A percentile compares a stretch with the other conserved stretches of the same genome.
Evolutionary conservation across 1,284 basidiomycete species (phyloP).

Genomic region (Singerocomus inundabilis): DNA sequence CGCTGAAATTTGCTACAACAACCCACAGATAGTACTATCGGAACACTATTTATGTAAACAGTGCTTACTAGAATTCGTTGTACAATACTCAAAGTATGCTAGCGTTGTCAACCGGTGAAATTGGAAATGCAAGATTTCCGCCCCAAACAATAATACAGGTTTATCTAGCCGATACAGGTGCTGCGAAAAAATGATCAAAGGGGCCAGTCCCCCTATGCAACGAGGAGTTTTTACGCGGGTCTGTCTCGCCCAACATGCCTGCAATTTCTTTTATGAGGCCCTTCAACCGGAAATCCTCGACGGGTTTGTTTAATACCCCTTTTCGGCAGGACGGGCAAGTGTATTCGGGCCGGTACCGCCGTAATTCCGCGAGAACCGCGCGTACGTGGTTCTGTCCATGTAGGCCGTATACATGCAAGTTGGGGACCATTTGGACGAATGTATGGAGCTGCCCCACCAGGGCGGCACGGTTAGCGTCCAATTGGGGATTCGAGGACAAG

Average conservation of each 20-base stretch:
- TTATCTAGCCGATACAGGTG: conserved; percentile 10
- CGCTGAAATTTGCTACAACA: no score
- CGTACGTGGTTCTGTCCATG: conserved; percentile 26
- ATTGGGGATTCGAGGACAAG: conserved; percentile 45
- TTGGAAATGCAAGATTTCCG: background rate
- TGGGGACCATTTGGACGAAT: conserved; percentile 30
- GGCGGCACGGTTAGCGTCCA: conserved; percentile 33
- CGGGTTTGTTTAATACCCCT: conserved; percentile 46
- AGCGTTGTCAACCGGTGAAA: background rate
- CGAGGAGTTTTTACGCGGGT: conserved; percentile 34
- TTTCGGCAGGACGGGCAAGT: conserved; percentile 67
- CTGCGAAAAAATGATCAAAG: conserved; percentile 55
- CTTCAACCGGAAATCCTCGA: conserved; percentile 62
- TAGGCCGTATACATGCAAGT: conserved; percentile 21
- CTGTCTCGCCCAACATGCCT: conserved; percentile 44
- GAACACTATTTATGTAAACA: no score
- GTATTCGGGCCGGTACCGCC: conserved; percentile 46
- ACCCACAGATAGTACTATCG: no score
- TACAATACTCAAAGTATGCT: conserved; percentile 6
- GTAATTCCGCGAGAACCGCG: conserved; percentile 19
- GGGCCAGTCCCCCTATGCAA: conserved; percentile 30
- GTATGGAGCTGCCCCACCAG: conserved; percentile 21
- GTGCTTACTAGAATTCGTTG: conserved; percentile 1
- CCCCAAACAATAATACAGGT: background rate
- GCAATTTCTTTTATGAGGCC: conserved; percentile 49